Evolutionary conservation across 2,329 filamentous ascomycete genomes (phyloP), one percentile per base, ranked within the genome.

Genomic region (Pseudopithomyces chartarum): DNA sequence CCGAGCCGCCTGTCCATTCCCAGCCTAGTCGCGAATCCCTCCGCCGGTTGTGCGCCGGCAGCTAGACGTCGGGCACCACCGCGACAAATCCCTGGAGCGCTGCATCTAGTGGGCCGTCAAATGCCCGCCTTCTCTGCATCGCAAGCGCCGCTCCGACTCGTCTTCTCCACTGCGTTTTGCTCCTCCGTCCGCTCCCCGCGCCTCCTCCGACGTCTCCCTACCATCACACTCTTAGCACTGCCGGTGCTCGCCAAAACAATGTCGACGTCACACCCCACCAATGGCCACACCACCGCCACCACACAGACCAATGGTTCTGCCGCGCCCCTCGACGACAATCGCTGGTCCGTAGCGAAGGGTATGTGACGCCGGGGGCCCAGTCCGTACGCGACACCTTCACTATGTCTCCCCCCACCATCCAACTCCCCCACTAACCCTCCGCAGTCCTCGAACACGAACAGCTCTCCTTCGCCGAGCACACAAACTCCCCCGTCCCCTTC

Each of bases 401-500:
- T 59, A 2, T 40, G n/a, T 19, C 33, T 8, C 23, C 47, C 13
- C 5, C 15, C 45, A 29, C 1, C 6, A 3, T 20, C 19, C 12
- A 20, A 6, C 38, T 45, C 33, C 20, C 3, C 20, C 3, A 15
- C 38, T 44, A 59, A 58, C 20, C 36, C 11, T 17, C 20, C 4
- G 26, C 62, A 85, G 91, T 90, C 29, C 81, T 95, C 26, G 81
- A 84, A 11, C 84, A 84, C 2, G 83, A 96, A 45, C 80, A 84
- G 1, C 74, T 81, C 26, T 82, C 84, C 57, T 84, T 82, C n/a
- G 69, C 78, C 22, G 82, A 87, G 64, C 81, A 85, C 54, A 84
- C 90, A 7, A 76, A 81, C 57, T 95, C 92, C 0, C 93, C 94
- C 0, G 74, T 98, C 11, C 86, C 92, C 33, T 98, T 97, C 81